These are phyloP conservation scores for Cercospora brassicicola DNA, from an alignment of 2,329 filamentous ascomycete species.

Conservation along the genomic window DNA sequence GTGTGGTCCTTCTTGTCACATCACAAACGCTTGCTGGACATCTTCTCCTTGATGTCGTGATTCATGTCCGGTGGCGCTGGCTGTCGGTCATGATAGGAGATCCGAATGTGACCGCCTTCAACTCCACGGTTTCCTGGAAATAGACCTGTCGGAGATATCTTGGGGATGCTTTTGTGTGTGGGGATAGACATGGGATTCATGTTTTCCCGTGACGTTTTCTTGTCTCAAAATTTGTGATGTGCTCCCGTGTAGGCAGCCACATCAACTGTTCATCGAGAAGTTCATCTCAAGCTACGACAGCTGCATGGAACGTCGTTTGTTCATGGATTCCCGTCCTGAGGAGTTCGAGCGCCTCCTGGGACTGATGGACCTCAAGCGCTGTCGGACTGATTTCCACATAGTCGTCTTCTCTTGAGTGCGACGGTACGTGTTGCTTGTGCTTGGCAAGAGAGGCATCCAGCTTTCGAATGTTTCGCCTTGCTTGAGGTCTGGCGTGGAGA, in stretches of 20 bases:
- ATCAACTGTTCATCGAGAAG: not conserved
- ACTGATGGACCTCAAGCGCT: constrained; percentile 14
- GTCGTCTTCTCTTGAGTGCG: constrained; percentile 10
- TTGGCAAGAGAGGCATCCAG: constrained; percentile 8
- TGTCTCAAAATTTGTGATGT: constrained; percentile 1
- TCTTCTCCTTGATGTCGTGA: not conserved
- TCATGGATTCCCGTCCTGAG: constrained; percentile 5
- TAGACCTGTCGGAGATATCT: not conserved
- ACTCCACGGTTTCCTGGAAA: not conserved
- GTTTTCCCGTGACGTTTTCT: not conserved
- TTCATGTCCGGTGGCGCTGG: not conserved
- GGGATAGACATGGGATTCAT: not conserved
- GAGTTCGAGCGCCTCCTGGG: constrained; percentile 5
- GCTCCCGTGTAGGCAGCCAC: not conserved
- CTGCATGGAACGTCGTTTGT: constrained; percentile 4
- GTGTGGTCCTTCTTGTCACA: not conserved
- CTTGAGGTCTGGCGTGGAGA: constrained; percentile 8
- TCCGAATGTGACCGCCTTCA: not conserved
- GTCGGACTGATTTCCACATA: constrained; percentile 17
- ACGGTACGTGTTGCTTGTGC: not conserved
- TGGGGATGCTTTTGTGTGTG: not conserved
- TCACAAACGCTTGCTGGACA: not conserved
- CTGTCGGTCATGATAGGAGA: not conserved
- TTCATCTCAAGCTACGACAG: constrained; percentile 3
- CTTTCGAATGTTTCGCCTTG: constrained; percentile 10